Base-by-base conservation (phyloP, 2,329 filamentous ascomycete genomes). In the Penicillium concentricum region DNA sequence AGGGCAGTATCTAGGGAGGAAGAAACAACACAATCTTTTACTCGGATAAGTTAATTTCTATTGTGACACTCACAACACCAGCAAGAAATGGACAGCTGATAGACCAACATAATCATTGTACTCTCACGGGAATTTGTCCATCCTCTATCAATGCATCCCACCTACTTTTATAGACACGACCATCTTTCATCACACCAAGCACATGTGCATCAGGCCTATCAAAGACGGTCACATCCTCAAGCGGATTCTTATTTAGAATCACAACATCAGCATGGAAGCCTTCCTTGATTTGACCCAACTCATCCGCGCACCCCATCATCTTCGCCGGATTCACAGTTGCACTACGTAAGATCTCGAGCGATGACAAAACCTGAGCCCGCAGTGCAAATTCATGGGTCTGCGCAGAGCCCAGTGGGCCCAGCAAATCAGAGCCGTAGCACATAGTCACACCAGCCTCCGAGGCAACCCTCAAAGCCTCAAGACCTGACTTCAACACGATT, bases 101-200 rank as follows among this genome's bases (percentile, higher is more conserved):
- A 24, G 22, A 24, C 22, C 22, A 28, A 16, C 50, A 20, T 61
- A 34, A 44, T 62, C 57, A 39, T 60, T 59, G 24, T 24, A 65
- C 60, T 42, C 60, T 37, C 13, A 65, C 48, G 6, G 65, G 62
- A 18, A 63, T 63, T 7, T 65, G 58, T 26, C 57, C 59, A 54
- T 67, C 63, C 18, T 65, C 61, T 15, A 56, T 42, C 38, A 67
- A 55, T 8, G 43, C 56, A 15, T 35, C 47, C 67, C 67, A 69
- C 15, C 67, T 61, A 57, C 73, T 76, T 53, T 68, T 69, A 44
- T 73, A 71, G 16, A 84, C 73, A 15, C 79, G 72, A 0, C 83
- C 83, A 35, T 83, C 82, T 64, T 85, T 84, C 46, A 85, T 73
- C 1, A 85, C 81, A 2, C 75, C 79, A 52, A 83, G 64, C 7